Percentiles rank a stretch among this genome's conserved stretches.
Evolutionary conservation across 176 grass and related monocot species (phyloP).

Genomic region (Bonia amplexicaulis): DNA sequence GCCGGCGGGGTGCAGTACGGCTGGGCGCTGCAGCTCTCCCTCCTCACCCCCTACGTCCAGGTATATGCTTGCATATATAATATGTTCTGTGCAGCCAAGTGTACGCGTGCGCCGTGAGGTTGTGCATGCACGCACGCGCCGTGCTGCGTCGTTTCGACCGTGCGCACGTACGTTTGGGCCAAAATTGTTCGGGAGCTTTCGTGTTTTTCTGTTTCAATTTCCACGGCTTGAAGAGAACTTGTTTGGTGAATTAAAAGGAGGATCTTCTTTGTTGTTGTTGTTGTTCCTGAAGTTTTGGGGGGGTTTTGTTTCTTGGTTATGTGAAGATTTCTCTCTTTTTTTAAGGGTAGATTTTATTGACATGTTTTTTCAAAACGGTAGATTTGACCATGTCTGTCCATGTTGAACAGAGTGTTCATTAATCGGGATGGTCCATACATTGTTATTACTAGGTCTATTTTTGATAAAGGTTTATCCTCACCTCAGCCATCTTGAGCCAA

Average conservation of each 20-base stretch:
- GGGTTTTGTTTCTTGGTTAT: background rate
- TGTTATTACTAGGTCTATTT: background rate
- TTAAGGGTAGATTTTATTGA: background rate
- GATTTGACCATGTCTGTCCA: background rate
- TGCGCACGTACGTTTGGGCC: background rate
- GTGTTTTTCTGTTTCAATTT: background rate
- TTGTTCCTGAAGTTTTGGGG: background rate
- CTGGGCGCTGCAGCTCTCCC: conserved; percentile 87
- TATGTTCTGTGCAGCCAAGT: background rate
- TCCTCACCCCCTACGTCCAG: conserved; percentile 96
- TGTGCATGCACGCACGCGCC: background rate
- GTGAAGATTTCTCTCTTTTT: no score
- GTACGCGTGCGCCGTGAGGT: background rate
- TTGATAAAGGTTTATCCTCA: conserved; percentile 25
- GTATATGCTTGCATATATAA: conserved; percentile 20
- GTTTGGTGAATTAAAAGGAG: background rate
- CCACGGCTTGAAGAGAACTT: background rate
- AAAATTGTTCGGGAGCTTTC: background rate
- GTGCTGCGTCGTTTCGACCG: background rate
- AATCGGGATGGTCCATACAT: background rate
- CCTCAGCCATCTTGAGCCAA: conserved; percentile 38
- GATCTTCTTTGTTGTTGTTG: background rate
- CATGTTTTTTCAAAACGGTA: background rate
- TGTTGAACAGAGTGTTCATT: background rate
- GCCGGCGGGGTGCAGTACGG: conserved; percentile 96